Conservation (phyloP, 2,329 filamentous ascomycete genomes). For the Didymella keratinophila region DNA sequence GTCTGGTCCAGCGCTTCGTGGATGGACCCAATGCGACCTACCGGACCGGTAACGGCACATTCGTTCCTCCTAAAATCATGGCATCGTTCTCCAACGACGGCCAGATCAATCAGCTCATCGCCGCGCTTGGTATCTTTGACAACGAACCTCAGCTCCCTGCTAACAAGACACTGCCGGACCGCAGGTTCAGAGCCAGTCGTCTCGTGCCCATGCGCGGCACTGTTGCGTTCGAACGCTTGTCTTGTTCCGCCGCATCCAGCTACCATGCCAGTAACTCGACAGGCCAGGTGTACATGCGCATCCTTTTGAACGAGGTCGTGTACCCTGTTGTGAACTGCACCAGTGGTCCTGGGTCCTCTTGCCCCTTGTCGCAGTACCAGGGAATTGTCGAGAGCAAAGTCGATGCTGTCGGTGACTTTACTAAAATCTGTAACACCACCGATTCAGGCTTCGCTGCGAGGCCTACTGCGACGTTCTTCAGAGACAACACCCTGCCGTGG, state of each 20-base stretch:
- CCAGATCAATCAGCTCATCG: constrained; percentile 68
- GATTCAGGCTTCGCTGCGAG: constrained; percentile 23
- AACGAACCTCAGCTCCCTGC: constrained; percentile 59
- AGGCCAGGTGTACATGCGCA: constrained; percentile 59
- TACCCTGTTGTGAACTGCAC: constrained; percentile 66
- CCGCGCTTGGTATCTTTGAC: constrained; percentile 69
- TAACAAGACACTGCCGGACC: constrained; percentile 56
- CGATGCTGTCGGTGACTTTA: constrained; percentile 59
- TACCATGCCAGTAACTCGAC: constrained; percentile 16
- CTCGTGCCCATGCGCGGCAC: constrained; percentile 71
- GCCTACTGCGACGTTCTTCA: constrained; percentile 39
- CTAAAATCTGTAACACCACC: constrained; percentile 53
- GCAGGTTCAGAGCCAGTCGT: constrained; percentile 64
- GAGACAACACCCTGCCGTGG: constrained; percentile 36
- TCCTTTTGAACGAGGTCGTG: constrained; percentile 69
- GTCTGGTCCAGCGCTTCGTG: constrained; percentile 61
- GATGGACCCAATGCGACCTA: constrained; percentile 62
- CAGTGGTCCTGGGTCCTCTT: constrained; percentile 59
- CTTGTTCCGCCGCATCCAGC: constrained; percentile 51
- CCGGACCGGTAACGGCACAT: constrained; percentile 57
- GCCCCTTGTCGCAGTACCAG: constrained; percentile 43
- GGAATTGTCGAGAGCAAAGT: constrained; percentile 55
- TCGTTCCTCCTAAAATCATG: constrained; percentile 64
- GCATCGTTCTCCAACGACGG: constrained; percentile 72
- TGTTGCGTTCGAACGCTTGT: constrained; percentile 69